These are phyloP conservation scores for Boletus vinaceobasis DNA, from an alignment of 768 basidiomycete species.

Conservation along the genomic window DNA sequence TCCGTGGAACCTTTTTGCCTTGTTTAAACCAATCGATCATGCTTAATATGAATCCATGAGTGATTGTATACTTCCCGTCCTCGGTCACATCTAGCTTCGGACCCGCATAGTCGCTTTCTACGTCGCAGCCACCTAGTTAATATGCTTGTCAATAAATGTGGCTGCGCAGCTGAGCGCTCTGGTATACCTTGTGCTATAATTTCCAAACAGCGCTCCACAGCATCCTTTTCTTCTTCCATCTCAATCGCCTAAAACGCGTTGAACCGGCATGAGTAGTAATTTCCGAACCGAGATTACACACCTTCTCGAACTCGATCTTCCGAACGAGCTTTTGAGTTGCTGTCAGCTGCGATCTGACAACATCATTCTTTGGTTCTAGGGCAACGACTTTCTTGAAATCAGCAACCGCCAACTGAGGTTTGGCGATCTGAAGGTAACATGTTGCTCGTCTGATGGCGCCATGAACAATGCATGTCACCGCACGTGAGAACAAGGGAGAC, in stretches of 20 bases:
- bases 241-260: conserved; percentile 71
- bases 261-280: neutral
- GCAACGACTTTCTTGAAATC: conserved; percentile 84
- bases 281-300: conserved; percentile 21
- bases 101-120: conserved; percentile 72
- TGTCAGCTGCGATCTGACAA: conserved; percentile 74
- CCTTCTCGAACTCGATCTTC: conserved; percentile 91
- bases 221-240: conserved; percentile 80
- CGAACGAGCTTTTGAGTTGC: conserved; percentile 90
- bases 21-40: conserved; percentile 94
- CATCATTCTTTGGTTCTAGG: conserved; percentile 83
- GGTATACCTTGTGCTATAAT: conserved; percentile 73
- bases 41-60: conserved; percentile 68
- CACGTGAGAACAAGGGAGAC: conserved; percentile 12
- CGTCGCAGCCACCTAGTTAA: conserved; percentile 65
- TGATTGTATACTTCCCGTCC: conserved; percentile 70
- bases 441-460: conserved; percentile 65
- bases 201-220: conserved; percentile 70
- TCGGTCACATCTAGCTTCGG: conserved; percentile 61
- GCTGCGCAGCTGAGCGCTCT: neutral
- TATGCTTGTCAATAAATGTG: conserved; percentile 2
- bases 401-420: conserved; percentile 78
- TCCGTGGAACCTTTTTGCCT: conserved; percentile 85
- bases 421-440: conserved; percentile 86
- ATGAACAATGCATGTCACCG: neutral